These are phyloP conservation scores for Ajuga reptans DNA, from an alignment of 305 asterid genomes.

Conservation along the genomic window DNA sequence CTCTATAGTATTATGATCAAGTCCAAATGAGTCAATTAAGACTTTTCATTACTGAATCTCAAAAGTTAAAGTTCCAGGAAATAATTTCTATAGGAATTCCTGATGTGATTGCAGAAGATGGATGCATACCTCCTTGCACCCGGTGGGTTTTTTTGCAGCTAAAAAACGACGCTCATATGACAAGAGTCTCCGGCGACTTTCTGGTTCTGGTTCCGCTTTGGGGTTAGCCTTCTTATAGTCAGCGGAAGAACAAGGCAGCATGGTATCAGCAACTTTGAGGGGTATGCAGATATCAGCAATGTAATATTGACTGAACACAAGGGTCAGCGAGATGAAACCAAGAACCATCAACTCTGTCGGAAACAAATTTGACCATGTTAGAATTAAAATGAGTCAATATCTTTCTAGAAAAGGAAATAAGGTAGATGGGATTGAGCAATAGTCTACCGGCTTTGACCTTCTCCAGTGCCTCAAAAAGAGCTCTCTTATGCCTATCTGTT, in stretches of 20 bases:
- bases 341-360: conserved; percentile 63
- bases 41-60: neutral
- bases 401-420: neutral
- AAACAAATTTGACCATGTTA: conserved; percentile 15
- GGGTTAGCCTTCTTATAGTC: conserved; percentile 2
- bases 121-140: conserved; percentile 41
- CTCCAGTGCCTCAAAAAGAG: conserved; percentile 74
- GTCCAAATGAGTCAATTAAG: neutral
- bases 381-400: neutral
- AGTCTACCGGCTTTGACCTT: conserved; percentile 68
- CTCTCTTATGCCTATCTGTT: conserved; percentile 63
- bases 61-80: neutral
- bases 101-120: neutral
- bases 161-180: conserved; percentile 53
- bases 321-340: conserved; percentile 65
- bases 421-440: neutral
- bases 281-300: conserved; percentile 68
- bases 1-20: neutral
- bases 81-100: neutral
- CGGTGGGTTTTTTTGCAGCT: conserved; percentile 28
- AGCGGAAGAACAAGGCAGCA: conserved; percentile 50
- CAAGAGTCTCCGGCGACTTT: conserved; percentile 45
- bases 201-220: conserved; percentile 14
- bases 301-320: conserved; percentile 65
- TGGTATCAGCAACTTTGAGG: conserved; percentile 37